Evolutionary conservation across 2,329 filamentous ascomycete species (phyloP), one percentile per base, ranked within the genome.

Genomic region (Colletotrichum melonis): DNA sequence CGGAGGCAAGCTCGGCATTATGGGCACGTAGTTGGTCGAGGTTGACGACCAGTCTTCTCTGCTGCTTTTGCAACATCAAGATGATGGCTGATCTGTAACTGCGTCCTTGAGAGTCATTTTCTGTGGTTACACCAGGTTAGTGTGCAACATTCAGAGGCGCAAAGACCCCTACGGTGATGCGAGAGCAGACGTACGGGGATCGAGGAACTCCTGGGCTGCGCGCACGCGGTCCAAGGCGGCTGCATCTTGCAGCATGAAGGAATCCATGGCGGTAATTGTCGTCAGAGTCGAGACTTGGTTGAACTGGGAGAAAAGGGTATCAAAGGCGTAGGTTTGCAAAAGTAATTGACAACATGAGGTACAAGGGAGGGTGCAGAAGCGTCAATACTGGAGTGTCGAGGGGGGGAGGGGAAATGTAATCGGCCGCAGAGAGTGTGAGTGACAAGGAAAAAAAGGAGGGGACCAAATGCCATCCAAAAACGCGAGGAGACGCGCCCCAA

Each of bases 41-140:
- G 82, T 93, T 94, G 78, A 96, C 93, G 69, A 89, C 87, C 38
- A 93, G 84, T 67, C 92, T 87, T 74, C 90, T 86, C 78, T 92
- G 87, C 77, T 90, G 90, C 81, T 90, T 92, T 80, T 93, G 90
- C 35, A 93, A 86, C 92, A 93, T 93, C 77, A 91, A 81, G 75
- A 97, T 91, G 80, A 98, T 97, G 80, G 97, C 95, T 75, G 95
- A 92, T 80, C 95, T 91, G 85, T 98, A 98, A 83, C 94, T 97
- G 78, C 89, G 86, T 42, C 83, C 86, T 82, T 88, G 86, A 52
- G 86, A 84, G 79, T 89, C 86, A 79, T 86, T 87, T 89, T 46
- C 49, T 73, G 22, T 26, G 30, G 4, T 35, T 62, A 32, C 4
- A 14, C 7, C 26, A 56, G 26, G 22, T 28, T 16, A 73, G 35